Evolutionary conservation across 2,329 filamentous ascomycete genomes (phyloP), one percentile per base, ranked within the genome.

Genomic region (Fusarium longipes): DNA sequence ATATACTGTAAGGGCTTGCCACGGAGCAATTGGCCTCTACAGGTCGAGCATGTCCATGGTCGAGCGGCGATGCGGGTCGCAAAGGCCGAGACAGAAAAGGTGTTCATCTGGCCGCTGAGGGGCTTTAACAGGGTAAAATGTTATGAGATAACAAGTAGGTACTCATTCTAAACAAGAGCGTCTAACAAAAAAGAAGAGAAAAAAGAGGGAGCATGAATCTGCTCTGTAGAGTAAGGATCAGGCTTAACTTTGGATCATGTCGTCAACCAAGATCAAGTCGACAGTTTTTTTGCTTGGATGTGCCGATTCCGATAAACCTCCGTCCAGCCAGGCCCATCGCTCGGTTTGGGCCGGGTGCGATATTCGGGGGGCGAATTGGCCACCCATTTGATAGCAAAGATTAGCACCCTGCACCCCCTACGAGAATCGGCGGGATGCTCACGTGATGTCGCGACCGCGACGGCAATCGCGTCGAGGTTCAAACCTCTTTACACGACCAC

Each of bases 21-120:
- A 24, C 68, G 77, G 33, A 75, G 69, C 57, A 78, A 74, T 73
- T 82, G 81, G 53, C 74, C 77, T 57, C 78, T 81, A 70, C 82
- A 84, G 62, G 74, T 78, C 63, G 78, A 80, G 72, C 82, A 84
- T 14, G 82, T 83, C 82, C 82, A 83, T 68, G 78, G 72, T 66
- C 77, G 75, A 74, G 79, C 67, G 72, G 76, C 73, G 58, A 78
- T 73, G 63, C 80, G 77, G 74, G 70, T 73, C 74, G 75, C 80
- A 71, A 75, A 75, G 77, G 74, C 72, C 64, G 77, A 76, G 65
- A 77, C 68, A 76, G 75, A 72, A 74, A 82, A 71, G 42, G 76
- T 71, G 75, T 80, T 83, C 82, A 84, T 84, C 60, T 71, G 71
- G 70, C 67, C 50, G 57, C 51, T 40, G 36, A 50, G 39, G 59